Evolutionary conservation across 805 yeast species (phyloP).

Genomic region (Metschnikowia borealis): DNA sequence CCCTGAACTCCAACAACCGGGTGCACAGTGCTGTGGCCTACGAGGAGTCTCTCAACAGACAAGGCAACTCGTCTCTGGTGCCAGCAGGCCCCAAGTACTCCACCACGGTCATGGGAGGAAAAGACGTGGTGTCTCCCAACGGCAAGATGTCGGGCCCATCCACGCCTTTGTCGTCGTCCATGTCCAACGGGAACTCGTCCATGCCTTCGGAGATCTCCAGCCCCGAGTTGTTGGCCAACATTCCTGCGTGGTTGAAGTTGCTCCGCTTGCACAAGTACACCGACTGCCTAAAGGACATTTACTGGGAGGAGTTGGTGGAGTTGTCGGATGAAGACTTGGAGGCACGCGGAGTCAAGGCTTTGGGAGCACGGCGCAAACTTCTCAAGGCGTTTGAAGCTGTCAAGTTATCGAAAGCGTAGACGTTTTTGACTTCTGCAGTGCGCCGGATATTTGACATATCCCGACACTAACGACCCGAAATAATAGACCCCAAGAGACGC

Average conservation of each 20-base stretch:
- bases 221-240: conserved; percentile 57
- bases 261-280: conserved; percentile 93
- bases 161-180: conserved; percentile 6
- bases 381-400: conserved; percentile 88
- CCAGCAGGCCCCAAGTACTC: conserved; percentile 25
- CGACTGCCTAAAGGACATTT: conserved; percentile 65
- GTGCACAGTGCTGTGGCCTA: conserved; percentile 11
- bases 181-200: conserved; percentile 18
- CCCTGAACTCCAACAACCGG: conserved; percentile 1
- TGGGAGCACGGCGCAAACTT: conserved; percentile 93
- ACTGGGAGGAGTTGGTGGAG: conserved; percentile 77
- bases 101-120: conserved; percentile 8
- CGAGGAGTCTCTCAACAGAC: conserved; percentile 36
- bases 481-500: conserved; percentile 1
- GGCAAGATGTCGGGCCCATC: conserved; percentile 10
- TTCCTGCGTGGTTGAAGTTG: conserved; percentile 90
- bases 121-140: conserved; percentile 7
- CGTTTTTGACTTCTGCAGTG: conserved; percentile 3
- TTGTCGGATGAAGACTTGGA: conserved; percentile 67
- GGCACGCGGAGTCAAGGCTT: conserved; percentile 80
- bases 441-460: conserved; percentile 8
- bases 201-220: conserved; percentile 43
- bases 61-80: conserved; percentile 35
- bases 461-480: conserved; percentile 1
- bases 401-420: conserved; percentile 25